Evolutionary conservation across 257 asterid genomes (phyloP), one percentile per base, ranked within the genome.

Genomic region (Forsythia viridissima): DNA sequence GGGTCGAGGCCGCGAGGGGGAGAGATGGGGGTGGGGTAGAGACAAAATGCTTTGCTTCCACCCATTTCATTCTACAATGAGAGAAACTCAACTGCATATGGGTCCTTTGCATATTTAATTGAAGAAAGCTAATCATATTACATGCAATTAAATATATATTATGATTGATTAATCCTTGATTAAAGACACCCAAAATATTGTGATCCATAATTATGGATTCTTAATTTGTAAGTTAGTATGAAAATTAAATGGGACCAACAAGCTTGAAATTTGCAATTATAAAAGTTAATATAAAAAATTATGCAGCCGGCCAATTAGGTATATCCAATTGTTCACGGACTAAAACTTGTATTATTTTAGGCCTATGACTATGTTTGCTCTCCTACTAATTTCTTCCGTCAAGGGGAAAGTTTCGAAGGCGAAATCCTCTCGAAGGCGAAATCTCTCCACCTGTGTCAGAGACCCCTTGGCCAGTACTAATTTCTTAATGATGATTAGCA

Each of bases 311-410:
- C 69, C 38, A 8, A 8, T 21, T 63, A 63, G 13, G 70, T 3
- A 63, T 63, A 63, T 63, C 6, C 38, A 63, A 61, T 61, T 61
- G 37, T 7, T 61, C 16, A 63, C 13, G 36, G 13, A 30, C 34
- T 30, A 30, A 30, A 30, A 30, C 4, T 51, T 8, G 5, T 39
- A 15, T 65, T 52, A 0, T 59, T 48, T 41, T 68, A 52, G 72
- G 68, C 40, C 44, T 20, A 51, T 36, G 81, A 80, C 57, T 80
- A 38, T 24, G 43, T 61, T 51, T 52, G 41, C 37, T 38, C 71
- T 57, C 75, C 75, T 78, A 76, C 59, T 78, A 63, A 81, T 75
- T 71, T 74, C 34, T 71, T 48, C n/a, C n/a, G n/a, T n/a, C n/a
- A n/a, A n/a, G n/a, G n/a, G n/a, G n/a, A n/a, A n/a, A n/a, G n/a